phyloP scores from a whole-genome alignment of 2,329 filamentous ascomycete genomes.

The Sporothrix globosa region DNA sequence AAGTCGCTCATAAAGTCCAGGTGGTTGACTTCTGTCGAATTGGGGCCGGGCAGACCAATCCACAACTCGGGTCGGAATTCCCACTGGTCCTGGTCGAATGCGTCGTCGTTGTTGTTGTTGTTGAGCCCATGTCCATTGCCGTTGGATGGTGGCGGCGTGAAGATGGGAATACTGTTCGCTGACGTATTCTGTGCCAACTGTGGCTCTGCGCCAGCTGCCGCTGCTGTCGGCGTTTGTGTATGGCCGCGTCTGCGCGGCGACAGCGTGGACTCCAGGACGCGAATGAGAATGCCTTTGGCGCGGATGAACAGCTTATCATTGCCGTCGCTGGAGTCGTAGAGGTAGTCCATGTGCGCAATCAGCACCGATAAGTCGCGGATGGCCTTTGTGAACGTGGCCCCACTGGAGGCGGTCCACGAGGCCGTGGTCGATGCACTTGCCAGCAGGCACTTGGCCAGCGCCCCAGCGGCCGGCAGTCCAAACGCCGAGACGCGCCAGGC shows the following conservation, averaged over 20 bases:
- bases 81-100: conserved; percentile 22
- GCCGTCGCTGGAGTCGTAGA: conserved; percentile 31
- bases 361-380: conserved; percentile 28
- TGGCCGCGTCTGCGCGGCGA: not conserved
- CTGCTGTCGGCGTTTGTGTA: not conserved
- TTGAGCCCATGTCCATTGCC: not conserved
- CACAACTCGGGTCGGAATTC: conserved; percentile 35
- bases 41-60: conserved; percentile 31
- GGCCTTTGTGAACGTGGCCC: conserved; percentile 17
- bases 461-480: conserved; percentile 28
- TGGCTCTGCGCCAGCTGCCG: not conserved
- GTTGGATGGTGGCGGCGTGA: not conserved
- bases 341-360: conserved; percentile 30
- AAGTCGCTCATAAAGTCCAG: conserved; percentile 24
- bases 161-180: conserved; percentile 3
- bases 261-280: conserved; percentile 22
- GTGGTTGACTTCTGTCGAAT: conserved; percentile 23
- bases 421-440: not conserved
- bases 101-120: not conserved
- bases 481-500: conserved; percentile 29
- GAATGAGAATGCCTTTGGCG: conserved; percentile 26
- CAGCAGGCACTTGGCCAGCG: conserved; percentile 27
- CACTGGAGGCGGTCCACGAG: not conserved
- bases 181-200: not conserved
- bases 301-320: conserved; percentile 31